These are phyloP conservation scores for Marasmius oreades DNA, from an alignment of 1,284 basidiomycete genomes.

Conservation along the genomic window DNA sequence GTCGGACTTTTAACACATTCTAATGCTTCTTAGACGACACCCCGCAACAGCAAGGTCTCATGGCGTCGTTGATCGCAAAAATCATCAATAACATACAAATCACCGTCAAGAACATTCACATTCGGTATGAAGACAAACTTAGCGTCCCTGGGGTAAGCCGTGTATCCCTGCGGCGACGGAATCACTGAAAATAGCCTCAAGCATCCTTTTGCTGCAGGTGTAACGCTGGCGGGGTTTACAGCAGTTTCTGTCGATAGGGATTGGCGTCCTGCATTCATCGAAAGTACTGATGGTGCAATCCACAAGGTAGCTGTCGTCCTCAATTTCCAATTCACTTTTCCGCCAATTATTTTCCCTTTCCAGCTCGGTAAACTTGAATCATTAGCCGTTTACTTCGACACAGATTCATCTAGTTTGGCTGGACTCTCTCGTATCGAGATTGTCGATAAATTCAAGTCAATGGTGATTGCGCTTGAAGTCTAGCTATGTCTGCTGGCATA, in stretches of 20 bases:
- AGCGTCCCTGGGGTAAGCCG: constrained; percentile 84
- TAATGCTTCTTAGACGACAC: constrained; percentile 46
- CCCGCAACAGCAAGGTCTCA: constrained; percentile 77
- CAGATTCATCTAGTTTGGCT: constrained; percentile 82
- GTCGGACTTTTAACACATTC: not conserved
- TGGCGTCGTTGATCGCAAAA: constrained; percentile 85
- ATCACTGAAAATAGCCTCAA: constrained; percentile 26
- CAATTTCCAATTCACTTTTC: not conserved
- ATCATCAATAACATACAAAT: constrained; percentile 97
- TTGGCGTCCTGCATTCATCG: constrained; percentile 96
- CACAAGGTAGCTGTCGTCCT: constrained; percentile 68
- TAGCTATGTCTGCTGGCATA: not conserved
- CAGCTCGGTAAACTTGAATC: constrained; percentile 87
- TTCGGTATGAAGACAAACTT: constrained; percentile 94
- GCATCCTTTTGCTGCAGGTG: constrained; percentile 93
- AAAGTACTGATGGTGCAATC: constrained; percentile 84
- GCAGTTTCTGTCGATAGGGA: constrained; percentile 90
- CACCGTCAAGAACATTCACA: constrained; percentile 91
- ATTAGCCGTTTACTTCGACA: constrained; percentile 94
- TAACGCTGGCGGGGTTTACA: constrained; percentile 91
- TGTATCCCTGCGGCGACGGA: not conserved
- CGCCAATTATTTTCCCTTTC: constrained; percentile 9
- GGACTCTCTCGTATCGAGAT: constrained; percentile 67
- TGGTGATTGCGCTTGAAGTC: constrained; percentile 45
- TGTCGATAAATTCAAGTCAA: constrained; percentile 74